Evolutionary conservation across 345 rosid species (phyloP).

Genomic region (rapeseed (Brassica napus)): Da-Ae NC_063449.1:24864501-24865000

Average conservation of each 20-base stretch:
- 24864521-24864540: constrained; percentile 81
- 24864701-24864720: not conserved
- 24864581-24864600: constrained; percentile 69
- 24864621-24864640: constrained; percentile 63
- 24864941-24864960: not conserved
- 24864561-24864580: constrained; percentile 69
- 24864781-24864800: not conserved
- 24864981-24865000: constrained; percentile 64
- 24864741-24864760: too few relatives aligned
- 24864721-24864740: not conserved
- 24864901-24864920: not conserved
- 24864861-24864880: not conserved
- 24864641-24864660: constrained; percentile 78
- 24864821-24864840: not conserved
- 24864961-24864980: not conserved
- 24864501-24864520: constrained; percentile 94
- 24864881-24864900: not conserved
- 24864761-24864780: too few relatives aligned
- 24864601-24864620: constrained; percentile 68
- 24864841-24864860: not conserved
- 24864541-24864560: constrained; percentile 57
- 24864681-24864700: not conserved
- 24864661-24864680: constrained; percentile 8
- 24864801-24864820: not conserved
- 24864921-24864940: not conserved